These are phyloP conservation scores for Ceratocystis huliohia DNA, from an alignment of 2,329 filamentous ascomycete species.

Conservation along the genomic window DNA sequence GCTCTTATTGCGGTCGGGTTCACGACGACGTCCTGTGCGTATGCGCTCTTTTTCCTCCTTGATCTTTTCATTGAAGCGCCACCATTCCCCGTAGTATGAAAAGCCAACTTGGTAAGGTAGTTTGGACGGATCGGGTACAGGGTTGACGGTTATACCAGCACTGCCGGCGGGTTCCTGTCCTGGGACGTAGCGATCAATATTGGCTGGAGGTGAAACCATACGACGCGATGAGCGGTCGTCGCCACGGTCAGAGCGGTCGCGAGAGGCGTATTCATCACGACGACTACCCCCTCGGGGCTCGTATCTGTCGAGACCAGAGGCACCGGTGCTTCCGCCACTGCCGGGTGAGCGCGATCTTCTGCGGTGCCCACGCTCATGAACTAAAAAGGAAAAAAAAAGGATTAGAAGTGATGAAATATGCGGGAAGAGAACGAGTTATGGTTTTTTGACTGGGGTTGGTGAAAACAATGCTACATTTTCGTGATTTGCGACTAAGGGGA, in stretches of 20 bases:
- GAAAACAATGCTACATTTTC: not conserved
- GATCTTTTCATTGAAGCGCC: slow-evolving; percentile 68
- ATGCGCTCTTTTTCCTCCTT: slow-evolving; percentile 67
- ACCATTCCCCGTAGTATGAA: slow-evolving; percentile 79
- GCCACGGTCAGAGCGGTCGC: slow-evolving; percentile 36
- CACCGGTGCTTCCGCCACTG: slow-evolving; percentile 25
- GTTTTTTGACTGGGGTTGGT: not conserved
- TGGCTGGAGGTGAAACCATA: slow-evolving; percentile 49
- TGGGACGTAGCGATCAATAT: slow-evolving; percentile 76
- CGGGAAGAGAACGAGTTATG: too few species aligned
- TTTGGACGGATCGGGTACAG: slow-evolving; percentile 57
- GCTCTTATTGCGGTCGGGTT: slow-evolving; percentile 50
- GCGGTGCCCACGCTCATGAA: slow-evolving; percentile 44
- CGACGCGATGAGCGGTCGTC: slow-evolving; percentile 46
- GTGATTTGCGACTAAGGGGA: not conserved
- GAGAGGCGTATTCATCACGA: slow-evolving; percentile 51
- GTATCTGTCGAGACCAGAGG: slow-evolving; percentile 52
- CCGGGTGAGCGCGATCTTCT: slow-evolving; percentile 58
- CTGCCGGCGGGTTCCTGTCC: slow-evolving; percentile 45
- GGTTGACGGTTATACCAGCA: slow-evolving; percentile 43
- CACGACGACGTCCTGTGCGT: slow-evolving; percentile 55
- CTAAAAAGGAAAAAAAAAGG: slow-evolving; percentile 28
- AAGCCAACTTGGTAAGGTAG: slow-evolving; percentile 73
- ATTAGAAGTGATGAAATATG: not conserved
- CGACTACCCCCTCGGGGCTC: slow-evolving; percentile 43